Evolutionary conservation across 345 rosid genomes (phyloP).

Genomic region (Eucalyptus cloeziana): DNA sequence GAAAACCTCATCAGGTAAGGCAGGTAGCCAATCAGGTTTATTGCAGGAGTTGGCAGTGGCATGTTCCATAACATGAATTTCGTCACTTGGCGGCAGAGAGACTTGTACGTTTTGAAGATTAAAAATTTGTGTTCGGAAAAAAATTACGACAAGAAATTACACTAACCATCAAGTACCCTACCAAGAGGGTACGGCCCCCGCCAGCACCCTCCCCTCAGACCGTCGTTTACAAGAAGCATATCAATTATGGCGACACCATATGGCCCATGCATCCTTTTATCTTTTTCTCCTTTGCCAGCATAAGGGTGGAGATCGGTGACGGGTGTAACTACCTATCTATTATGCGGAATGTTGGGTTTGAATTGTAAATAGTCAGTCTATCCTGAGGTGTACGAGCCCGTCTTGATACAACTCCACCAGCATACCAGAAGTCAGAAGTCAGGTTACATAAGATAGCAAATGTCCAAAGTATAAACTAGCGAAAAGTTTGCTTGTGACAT

Average conservation of each 20-base stretch:
- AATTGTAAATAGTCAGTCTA: neutral
- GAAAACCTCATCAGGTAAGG: neutral
- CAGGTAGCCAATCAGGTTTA: neutral
- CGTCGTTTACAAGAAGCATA: neutral
- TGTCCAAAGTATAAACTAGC: neutral
- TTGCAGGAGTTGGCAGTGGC: neutral
- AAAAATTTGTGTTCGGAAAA: neutral
- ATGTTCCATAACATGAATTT: neutral
- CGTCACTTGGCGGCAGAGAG: neutral
- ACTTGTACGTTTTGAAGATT: neutral
- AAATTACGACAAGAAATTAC: neutral
- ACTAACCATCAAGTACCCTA: neutral
- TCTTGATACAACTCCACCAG: neutral
- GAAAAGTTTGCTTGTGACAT: neutral
- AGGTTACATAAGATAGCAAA: neutral
- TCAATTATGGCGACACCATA: neutral
- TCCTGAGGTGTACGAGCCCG: neutral
- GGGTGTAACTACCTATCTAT: neutral
- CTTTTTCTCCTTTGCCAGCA: no score
- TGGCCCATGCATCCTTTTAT: neutral
- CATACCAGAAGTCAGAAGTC: neutral
- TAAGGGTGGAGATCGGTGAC: neutral
- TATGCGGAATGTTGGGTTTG: neutral
- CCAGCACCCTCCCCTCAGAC: neutral
- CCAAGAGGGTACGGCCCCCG: neutral